phyloP scores from a whole-genome alignment of 192 early-diverging fungal species.

The Pilaira anomala region DNA sequence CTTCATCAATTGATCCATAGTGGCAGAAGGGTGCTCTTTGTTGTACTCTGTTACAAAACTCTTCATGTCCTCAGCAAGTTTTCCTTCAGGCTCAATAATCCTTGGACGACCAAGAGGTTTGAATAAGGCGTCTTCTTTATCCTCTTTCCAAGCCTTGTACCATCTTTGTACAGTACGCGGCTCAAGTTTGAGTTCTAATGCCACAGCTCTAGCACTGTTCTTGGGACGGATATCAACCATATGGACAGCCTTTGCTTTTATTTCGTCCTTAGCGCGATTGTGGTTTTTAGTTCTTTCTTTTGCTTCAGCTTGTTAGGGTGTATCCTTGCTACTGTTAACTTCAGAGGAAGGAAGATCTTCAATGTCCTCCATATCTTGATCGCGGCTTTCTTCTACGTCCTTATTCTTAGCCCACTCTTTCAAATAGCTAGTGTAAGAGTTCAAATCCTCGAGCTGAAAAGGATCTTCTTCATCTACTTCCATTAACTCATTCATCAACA shows the following conservation, averaged over 20 bases:
- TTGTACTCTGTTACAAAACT: not conserved
- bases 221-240: not conserved
- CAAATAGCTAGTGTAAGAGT: not conserved
- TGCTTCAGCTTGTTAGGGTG: too few species aligned
- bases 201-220: not conserved
- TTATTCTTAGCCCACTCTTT: too few species aligned
- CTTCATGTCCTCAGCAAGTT: not conserved
- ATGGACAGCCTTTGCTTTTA: not conserved
- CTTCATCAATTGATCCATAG: constrained; percentile 6
- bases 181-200: not conserved
- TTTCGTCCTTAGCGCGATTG: not conserved
- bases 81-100: not conserved
- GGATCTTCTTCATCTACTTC: too few species aligned
- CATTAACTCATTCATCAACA: too few species aligned
- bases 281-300: not conserved
- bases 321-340: not conserved
- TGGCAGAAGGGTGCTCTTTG: not conserved
- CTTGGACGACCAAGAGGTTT: not conserved
- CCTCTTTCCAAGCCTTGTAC: not conserved
- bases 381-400: not conserved
- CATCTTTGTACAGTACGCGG: not conserved
- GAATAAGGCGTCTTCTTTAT: not conserved
- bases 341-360: not conserved
- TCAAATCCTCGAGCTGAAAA: not conserved
- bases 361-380: not conserved